phyloP scores from a whole-genome alignment of 2,329 filamentous ascomycete genomes.

The Clarireedia monteithiana region DNA sequence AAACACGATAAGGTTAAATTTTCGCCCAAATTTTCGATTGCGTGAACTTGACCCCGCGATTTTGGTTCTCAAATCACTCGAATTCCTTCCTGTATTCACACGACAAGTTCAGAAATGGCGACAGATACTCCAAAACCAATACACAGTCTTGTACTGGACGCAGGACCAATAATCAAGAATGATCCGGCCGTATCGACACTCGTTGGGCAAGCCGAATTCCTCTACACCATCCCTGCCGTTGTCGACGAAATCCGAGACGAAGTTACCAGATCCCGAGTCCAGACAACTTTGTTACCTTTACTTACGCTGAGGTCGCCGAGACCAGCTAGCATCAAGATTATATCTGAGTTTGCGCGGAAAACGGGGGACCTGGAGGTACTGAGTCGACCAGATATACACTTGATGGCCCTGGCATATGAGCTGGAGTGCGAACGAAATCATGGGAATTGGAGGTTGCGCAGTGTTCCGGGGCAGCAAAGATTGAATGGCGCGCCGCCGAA shows the following conservation, averaged over 20 bases:
- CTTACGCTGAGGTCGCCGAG: conserved; percentile 67
- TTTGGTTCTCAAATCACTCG: neutral
- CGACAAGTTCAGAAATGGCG: conserved; percentile 19
- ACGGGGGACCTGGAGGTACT: conserved; percentile 87
- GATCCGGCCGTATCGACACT: conserved; percentile 79
- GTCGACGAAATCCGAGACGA: conserved; percentile 82
- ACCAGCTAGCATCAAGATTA: conserved; percentile 68
- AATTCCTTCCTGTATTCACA: neutral
- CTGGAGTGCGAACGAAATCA: conserved; percentile 85
- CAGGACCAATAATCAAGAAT: conserved; percentile 90
- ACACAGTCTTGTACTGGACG: conserved; percentile 80
- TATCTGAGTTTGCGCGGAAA: conserved; percentile 77
- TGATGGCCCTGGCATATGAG: conserved; percentile 87
- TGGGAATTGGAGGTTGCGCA: conserved; percentile 81
- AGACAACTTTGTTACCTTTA: conserved; percentile 82
- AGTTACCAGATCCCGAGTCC: conserved; percentile 69
- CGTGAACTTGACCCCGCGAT: conserved; percentile 13
- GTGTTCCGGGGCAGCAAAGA: conserved; percentile 68
- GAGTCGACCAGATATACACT: conserved; percentile 80
- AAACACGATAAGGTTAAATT: neutral
- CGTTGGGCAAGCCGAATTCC: conserved; percentile 63
- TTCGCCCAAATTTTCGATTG: neutral
- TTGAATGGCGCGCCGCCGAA: conserved; percentile 57
- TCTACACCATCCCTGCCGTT: conserved; percentile 81
- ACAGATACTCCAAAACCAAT: conserved; percentile 52